Base-by-base conservation (phyloP, 2,329 filamentous ascomycete species). In the Diaporthe ampelina region DNA sequence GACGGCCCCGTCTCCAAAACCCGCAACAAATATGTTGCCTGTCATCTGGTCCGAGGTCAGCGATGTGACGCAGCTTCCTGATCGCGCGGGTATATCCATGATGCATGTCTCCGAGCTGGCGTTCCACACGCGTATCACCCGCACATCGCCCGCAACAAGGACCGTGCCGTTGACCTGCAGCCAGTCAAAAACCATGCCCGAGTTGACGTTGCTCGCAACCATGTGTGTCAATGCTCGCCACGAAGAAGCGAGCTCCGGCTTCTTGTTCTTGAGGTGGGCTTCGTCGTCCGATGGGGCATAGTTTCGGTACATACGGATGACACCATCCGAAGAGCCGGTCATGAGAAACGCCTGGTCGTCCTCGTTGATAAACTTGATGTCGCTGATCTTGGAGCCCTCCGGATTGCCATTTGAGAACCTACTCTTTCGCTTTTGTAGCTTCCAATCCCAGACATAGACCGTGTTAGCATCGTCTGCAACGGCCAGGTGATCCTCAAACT, bases 21-120 rank as follows among this genome's bases (percentile, higher is more conserved):
- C 97, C 54, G 97, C 97, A 15, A 98, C 94, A 79, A 99, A 98
- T 59, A 98, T 92, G 80, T 98, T 95, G 57, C 97, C 97, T 70
- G 97, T 97, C 84, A 99, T 97, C 87, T 98, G 97, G 83, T 99
- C 97, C 21, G 95, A 98, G 3, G 97, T 98, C 76, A 99, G 86
- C 11, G 95, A 97, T 6, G 97, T 99, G 76, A 99, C 97, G 82
- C 96, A 98, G 21, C 95, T 97, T 45, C 95, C 95, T 0, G 96
- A 98, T 45, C 97, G 93, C 15, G 97, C 97, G 45, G 95, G 95
- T 70, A 99, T 98, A 81, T 99, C 97, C 86, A 93, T 94, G 70
- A 95, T 91, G 84, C 96, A 98, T 50, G 97, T 93, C 86, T 99
- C 97, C 57, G 94, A 94, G 10, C 94, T 95, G 21, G 96, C 96